Conservation (phyloP, 768 basidiomycete genomes). For the Lactarius trivialis region DNA sequence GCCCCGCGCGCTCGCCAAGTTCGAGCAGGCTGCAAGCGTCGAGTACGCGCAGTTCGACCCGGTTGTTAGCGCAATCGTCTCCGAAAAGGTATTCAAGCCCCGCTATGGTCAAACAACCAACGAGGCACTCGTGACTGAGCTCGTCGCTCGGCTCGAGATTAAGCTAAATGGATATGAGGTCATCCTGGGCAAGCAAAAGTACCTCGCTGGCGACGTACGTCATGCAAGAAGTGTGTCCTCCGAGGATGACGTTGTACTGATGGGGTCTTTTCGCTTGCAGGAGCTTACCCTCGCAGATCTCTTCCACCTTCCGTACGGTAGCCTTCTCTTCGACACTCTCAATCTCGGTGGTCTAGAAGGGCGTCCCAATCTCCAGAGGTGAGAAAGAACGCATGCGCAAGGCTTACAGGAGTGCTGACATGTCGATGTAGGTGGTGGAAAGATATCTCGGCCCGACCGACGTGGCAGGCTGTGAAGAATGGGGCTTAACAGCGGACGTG, state of each 20-base stretch:
- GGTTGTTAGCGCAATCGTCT: background rate
- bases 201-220: slow-evolving; percentile 19
- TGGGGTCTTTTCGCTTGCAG: background rate
- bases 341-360: background rate
- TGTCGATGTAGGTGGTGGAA: slow-evolving; percentile 14
- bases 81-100: slow-evolving; percentile 4
- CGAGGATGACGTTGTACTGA: background rate
- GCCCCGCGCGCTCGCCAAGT: slow-evolving; percentile 24
- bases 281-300: slow-evolving; percentile 15
- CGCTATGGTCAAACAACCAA: background rate
- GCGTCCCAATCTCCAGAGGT: slow-evolving; percentile 12
- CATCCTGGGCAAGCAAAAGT: slow-evolving; percentile 15
- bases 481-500: slow-evolving; percentile 5
- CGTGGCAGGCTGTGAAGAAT: slow-evolving; percentile 14
- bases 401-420: background rate
- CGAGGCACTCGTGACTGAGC: slow-evolving; percentile 3
- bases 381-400: background rate
- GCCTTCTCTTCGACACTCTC: background rate
- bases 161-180: slow-evolving; percentile 10
- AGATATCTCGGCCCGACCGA: slow-evolving; percentile 1
- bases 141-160: background rate
- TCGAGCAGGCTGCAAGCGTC: slow-evolving; percentile 29
- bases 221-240: background rate
- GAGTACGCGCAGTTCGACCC: slow-evolving; percentile 22
- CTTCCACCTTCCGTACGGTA: slow-evolving; percentile 5